phyloP scores from a whole-genome alignment of 1,139 yeast species.

The Debaryomycetaceae sp. region DNA sequence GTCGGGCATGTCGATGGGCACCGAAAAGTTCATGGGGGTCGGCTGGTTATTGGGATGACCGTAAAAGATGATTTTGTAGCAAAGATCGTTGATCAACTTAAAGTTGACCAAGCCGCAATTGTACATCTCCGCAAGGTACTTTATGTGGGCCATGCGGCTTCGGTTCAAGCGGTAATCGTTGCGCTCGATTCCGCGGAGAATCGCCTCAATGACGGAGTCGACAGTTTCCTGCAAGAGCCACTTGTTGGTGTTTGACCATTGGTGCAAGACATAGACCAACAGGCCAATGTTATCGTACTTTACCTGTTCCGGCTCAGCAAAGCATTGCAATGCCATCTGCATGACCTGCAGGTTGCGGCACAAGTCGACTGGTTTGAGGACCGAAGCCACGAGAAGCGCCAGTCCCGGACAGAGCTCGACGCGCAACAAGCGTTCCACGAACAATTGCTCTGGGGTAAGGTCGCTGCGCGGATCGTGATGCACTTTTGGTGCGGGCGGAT shows the following conservation, averaged over 20 bases:
- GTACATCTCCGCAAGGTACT: slow-evolving; percentile 49
- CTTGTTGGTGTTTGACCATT: slow-evolving; percentile 23
- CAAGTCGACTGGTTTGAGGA: slow-evolving; percentile 39
- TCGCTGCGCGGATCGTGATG: slow-evolving; percentile 8
- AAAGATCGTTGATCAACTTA: slow-evolving; percentile 37
- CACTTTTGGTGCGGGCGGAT: slow-evolving; percentile 40
- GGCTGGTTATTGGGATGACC: slow-evolving; percentile 66
- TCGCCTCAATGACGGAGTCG: slow-evolving; percentile 58
- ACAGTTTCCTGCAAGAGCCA: slow-evolving; percentile 35
- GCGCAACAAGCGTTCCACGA: slow-evolving; percentile 38
- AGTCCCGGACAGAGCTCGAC: slow-evolving; percentile 37
- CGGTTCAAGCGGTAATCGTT: slow-evolving; percentile 54
- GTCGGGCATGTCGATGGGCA: slow-evolving; percentile 47
- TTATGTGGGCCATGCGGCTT: slow-evolving; percentile 49
- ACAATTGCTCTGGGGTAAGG: slow-evolving; percentile 34
- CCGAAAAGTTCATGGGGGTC: slow-evolving; percentile 28
- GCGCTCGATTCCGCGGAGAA: slow-evolving; percentile 55
- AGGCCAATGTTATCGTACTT: slow-evolving; percentile 42
- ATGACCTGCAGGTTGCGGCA: slow-evolving; percentile 21
- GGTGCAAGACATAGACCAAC: slow-evolving; percentile 40
- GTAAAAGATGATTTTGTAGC: slow-evolving; percentile 50
- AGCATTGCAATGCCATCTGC: slow-evolving; percentile 36
- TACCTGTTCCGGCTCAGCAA: slow-evolving; percentile 52
- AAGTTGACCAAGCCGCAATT: slow-evolving; percentile 38
- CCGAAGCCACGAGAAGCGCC: slow-evolving; percentile 19